Percentiles rank a stretch among this genome's conserved stretches.
Conservation (phyloP, 1,139 yeast species). For the Hansenula anomala region DNA sequence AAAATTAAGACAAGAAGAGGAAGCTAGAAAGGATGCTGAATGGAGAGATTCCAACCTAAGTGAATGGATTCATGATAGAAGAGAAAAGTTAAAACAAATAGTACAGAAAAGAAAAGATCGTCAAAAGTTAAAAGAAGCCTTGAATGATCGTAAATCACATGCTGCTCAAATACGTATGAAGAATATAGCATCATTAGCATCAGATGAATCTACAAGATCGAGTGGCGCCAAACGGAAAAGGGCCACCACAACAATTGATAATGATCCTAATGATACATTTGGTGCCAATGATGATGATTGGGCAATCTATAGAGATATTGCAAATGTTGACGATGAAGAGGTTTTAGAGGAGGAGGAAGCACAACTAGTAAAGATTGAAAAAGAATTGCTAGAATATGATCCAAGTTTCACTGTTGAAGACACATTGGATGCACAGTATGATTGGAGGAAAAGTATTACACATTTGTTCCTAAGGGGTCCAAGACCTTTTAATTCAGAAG, state of each 20-base stretch:
- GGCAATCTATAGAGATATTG: constrained; percentile 84
- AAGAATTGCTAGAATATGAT: constrained; percentile 71
- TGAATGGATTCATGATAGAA: constrained; percentile 75
- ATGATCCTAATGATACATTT: constrained; percentile 90
- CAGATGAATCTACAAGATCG: constrained; percentile 45
- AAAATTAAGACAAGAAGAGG: constrained; percentile 42
- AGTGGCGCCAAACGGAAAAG: constrained; percentile 41
- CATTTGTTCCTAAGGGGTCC: constrained; percentile 92
- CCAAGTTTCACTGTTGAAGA: constrained; percentile 84
- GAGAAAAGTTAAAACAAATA: constrained; percentile 53
- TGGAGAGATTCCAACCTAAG: constrained; percentile 75
- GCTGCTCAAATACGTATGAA: constrained; percentile 95
- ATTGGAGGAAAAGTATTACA: constrained; percentile 76
- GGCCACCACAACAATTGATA: constrained; percentile 65
- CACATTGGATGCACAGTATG: constrained; percentile 75
- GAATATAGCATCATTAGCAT: constrained; percentile 81
- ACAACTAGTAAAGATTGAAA: constrained; percentile 60
- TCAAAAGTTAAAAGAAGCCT: constrained; percentile 65
- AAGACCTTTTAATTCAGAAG: constrained; percentile 60
- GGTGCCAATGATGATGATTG: constrained; percentile 97
- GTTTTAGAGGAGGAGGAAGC: constrained; percentile 69
- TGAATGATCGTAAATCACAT: constrained; percentile 82
- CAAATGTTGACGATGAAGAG: constrained; percentile 70
- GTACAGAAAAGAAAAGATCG: constrained; percentile 62
- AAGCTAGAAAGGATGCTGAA: constrained; percentile 59